Evolutionary conservation across 768 basidiomycete species (phyloP).

Genomic region (Dacryopinax primogenitus): DNA sequence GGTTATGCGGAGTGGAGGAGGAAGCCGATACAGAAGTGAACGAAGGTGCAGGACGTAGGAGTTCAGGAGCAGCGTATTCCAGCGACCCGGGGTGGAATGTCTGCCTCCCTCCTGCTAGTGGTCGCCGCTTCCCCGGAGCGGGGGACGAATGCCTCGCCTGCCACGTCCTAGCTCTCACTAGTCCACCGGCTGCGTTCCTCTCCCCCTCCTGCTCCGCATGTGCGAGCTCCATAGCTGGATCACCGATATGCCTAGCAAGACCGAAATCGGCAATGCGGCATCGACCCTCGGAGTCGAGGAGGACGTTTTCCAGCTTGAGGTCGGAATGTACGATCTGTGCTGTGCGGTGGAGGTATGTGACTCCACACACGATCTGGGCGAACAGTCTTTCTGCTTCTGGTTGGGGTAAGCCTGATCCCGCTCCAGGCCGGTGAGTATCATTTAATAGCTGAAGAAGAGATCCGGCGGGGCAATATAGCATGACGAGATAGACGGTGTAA

Average conservation of each 20-base stretch:
- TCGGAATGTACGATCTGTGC: slow-evolving; percentile 79
- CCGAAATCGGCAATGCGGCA: slow-evolving; percentile 82
- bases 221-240: slow-evolving; percentile 17
- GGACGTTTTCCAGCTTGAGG: slow-evolving; percentile 92
- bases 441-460: slow-evolving; percentile 68
- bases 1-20: too few species aligned
- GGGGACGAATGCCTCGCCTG: slow-evolving; percentile 32
- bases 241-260: slow-evolving; percentile 54
- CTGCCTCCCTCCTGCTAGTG: slow-evolving; percentile 17
- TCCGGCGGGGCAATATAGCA: slow-evolving; percentile 69
- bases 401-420: slow-evolving; percentile 56
- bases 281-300: slow-evolving; percentile 78
- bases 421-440: slow-evolving; percentile 26
- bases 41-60: slow-evolving; percentile 35
- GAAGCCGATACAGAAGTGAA: slow-evolving; percentile 25
- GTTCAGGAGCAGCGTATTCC: slow-evolving; percentile 82
- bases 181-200: background rate
- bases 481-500: slow-evolving; percentile 68
- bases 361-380: slow-evolving; percentile 67
- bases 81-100: slow-evolving; percentile 68
- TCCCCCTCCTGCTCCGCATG: background rate
- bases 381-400: slow-evolving; percentile 79
- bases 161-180: slow-evolving; percentile 18
- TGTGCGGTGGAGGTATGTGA: slow-evolving; percentile 70
- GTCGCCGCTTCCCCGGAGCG: slow-evolving; percentile 20